These are phyloP conservation scores for Cucurbita pepo DNA, from an alignment of 306 rosid genomes.

Conservation along the genomic window DNA sequence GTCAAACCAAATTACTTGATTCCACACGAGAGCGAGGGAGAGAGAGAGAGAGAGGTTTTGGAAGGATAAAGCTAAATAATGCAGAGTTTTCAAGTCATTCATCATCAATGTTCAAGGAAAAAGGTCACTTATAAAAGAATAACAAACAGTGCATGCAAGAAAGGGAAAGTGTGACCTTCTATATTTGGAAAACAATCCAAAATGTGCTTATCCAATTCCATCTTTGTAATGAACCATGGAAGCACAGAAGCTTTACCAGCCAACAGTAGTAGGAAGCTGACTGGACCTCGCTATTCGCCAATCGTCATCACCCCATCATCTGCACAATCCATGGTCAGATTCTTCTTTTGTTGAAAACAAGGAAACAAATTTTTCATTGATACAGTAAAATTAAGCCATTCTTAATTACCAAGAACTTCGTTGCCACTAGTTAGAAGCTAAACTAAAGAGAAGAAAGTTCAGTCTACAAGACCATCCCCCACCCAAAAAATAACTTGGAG, in stretches of 20 bases:
- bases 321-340: not conserved
- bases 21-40: not conserved
- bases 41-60: not conserved
- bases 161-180: not conserved
- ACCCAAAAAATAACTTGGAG: no score
- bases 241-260: not conserved
- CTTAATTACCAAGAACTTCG: no score
- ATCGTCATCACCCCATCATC: conserved; percentile 6
- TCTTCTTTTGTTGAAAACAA: not conserved
- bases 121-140: not conserved
- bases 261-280: not conserved
- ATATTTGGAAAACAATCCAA: not conserved
- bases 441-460: no score
- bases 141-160: not conserved
- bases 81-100: not conserved
- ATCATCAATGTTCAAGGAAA: not conserved
- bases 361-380: not conserved
- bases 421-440: no score
- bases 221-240: not conserved
- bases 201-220: not conserved
- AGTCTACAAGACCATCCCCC: no score
- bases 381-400: not conserved
- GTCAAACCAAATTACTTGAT: not conserved
- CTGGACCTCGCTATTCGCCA: not conserved
- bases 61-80: not conserved